Conservation (phyloP, 352 stramenopile species). For the Phytophthora macrochlamydospora region DNA sequence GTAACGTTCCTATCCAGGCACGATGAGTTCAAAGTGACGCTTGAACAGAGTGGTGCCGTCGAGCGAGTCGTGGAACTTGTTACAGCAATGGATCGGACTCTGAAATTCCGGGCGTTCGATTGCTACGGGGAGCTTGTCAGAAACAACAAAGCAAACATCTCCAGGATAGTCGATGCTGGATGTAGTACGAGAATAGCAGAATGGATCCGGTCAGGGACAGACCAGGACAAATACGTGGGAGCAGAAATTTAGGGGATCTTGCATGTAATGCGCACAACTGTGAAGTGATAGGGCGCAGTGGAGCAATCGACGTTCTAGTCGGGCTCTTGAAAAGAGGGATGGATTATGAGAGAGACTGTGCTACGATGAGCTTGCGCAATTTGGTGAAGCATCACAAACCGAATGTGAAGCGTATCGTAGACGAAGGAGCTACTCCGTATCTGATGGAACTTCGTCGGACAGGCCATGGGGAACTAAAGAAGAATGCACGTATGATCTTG, state of each 20-base stretch:
- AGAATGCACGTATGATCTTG: slow-evolving; percentile 3
- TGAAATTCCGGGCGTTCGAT: background rate
- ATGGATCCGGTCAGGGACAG: background rate
- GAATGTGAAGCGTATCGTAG: background rate
- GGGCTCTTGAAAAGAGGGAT: background rate
- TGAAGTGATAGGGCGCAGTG: background rate
- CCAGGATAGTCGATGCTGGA: background rate
- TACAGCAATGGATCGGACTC: background rate
- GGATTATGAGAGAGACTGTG: slow-evolving; percentile 1
- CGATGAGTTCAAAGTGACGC: background rate
- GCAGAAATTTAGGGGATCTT: background rate
- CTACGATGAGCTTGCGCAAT: slow-evolving; percentile 1
- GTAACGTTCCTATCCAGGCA: background rate
- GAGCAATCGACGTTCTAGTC: slow-evolving; percentile 2
- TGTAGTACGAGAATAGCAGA: background rate
- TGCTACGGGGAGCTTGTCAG: background rate
- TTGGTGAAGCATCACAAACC: background rate
- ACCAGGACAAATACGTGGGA: background rate
- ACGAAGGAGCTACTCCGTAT: slow-evolving; percentile 1
- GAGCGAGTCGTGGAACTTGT: background rate
- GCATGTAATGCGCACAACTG: background rate
- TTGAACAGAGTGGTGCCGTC: background rate
- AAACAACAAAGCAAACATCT: background rate
- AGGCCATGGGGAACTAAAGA: background rate
- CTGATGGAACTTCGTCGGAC: slow-evolving; percentile 4